These are phyloP conservation scores for Aspergillus cristatus DNA, from an alignment of 495 filamentous ascomycete genomes.

Conservation along the genomic window DNA sequence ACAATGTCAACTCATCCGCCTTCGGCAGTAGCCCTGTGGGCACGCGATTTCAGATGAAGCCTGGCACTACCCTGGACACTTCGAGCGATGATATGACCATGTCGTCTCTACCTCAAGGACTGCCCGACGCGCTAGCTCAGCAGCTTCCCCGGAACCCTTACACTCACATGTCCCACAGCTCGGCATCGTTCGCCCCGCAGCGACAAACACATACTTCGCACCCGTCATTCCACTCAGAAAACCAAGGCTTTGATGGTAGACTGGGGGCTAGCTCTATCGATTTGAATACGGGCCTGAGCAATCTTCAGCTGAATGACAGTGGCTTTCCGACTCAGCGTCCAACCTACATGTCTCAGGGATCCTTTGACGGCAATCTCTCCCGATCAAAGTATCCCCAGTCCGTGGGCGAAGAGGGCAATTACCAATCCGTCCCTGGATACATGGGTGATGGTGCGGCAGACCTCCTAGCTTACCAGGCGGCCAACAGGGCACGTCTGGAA, in stretches of 20 bases:
- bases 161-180: constrained; percentile 32
- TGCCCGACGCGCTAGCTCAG: constrained; percentile 23
- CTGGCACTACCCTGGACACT: constrained; percentile 22
- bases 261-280: constrained; percentile 25
- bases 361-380: constrained; percentile 25
- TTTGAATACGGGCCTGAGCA: constrained; percentile 21
- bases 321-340: constrained; percentile 20
- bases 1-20: constrained; percentile 23
- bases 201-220: constrained; percentile 25
- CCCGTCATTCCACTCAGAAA: constrained; percentile 35
- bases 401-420: constrained; percentile 17
- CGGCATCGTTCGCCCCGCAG: constrained; percentile 25
- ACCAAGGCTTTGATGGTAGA: constrained; percentile 24
- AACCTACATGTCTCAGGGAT: constrained; percentile 19
- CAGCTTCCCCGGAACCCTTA: constrained; percentile 19
- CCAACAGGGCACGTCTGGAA: constrained; percentile 16
- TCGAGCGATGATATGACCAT: constrained; percentile 24
- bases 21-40: constrained; percentile 24
- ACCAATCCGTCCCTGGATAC: constrained; percentile 18
- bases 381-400: constrained; percentile 21
- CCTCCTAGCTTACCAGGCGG: constrained; percentile 19
- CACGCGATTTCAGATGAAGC: constrained; percentile 20
- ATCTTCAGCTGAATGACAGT: constrained; percentile 28
- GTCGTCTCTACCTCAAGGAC: constrained; percentile 17
- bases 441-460: constrained; percentile 19